Conservation (phyloP, 352 stramenopile genomes). For the Globisporangium uncinulatum region DNA sequence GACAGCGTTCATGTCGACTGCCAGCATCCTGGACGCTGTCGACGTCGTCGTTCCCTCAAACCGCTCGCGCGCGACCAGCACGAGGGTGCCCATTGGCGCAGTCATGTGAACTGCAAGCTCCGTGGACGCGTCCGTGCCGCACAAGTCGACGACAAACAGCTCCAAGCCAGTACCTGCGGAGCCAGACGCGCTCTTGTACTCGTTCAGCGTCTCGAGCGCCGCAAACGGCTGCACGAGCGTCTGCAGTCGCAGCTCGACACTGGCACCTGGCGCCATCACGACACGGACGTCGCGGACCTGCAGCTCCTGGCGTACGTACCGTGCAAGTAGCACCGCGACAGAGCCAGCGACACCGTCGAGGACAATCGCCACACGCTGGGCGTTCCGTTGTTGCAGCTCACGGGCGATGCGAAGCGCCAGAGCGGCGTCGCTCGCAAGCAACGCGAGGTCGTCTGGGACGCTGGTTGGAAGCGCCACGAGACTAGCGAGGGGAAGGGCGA, state of each 20-base stretch:
- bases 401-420: slow-evolving; percentile 28
- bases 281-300: slow-evolving; percentile 20
- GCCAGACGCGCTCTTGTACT: slow-evolving; percentile 25
- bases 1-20: slow-evolving; percentile 65
- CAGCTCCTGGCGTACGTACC: slow-evolving; percentile 23
- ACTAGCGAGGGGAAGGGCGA: slow-evolving; percentile 31
- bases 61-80: slow-evolving; percentile 29
- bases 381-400: slow-evolving; percentile 18
- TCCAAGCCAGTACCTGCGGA: slow-evolving; percentile 21
- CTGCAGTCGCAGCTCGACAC: not conserved
- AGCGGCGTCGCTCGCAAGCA: slow-evolving; percentile 33
- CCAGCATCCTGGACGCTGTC: slow-evolving; percentile 14
- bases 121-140: slow-evolving; percentile 30
- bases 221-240: slow-evolving; percentile 13
- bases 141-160: slow-evolving; percentile 44
- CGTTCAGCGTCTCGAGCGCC: slow-evolving; percentile 25
- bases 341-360: slow-evolving; percentile 18
- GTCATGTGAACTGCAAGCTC: slow-evolving; percentile 35
- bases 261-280: slow-evolving; percentile 18
- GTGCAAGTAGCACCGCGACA: slow-evolving; percentile 15
- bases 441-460: slow-evolving; percentile 35
- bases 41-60: slow-evolving; percentile 15
- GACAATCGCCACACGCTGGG: slow-evolving; percentile 24
- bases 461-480: slow-evolving; percentile 21
- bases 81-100: slow-evolving; percentile 39